Evolutionary conservation across 495 filamentous ascomycete genomes (phyloP), one percentile per base, ranked within the genome.

Genomic region (Xylaria flabelliformis): DNA sequence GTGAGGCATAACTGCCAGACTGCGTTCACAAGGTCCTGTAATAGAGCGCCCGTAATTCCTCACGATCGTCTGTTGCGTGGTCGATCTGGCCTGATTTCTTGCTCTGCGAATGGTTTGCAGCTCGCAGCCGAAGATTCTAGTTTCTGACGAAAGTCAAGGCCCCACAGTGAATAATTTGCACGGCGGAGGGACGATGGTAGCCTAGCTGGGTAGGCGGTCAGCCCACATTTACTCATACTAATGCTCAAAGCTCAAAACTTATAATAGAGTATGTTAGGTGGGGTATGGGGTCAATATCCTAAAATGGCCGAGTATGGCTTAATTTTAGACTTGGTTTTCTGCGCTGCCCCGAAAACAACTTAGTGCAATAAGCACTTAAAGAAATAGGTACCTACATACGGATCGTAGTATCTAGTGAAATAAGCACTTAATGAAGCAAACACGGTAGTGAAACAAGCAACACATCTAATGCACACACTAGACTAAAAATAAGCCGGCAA

Each of bases 1-100:
- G 85, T 95, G 92, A 83, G 93, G 93, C 93, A 96, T 96, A 51
- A 55, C 71, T 77, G 71, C 55, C n/a, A 50, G 21, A 36, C 1
- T 46, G 50, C 19, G 36, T 39, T 8, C 21, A 24, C 13, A 42
- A 15, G 26, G 4, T 8, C 36, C 8, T 39, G 26, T 36, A 36
- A 2, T 36, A 36, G 26, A 29, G 26, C 26, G 19, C 36, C 26
- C 44, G 17, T 44, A 15, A 21, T 26, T 29, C 29, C 12, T 19
- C 42, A 48, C 9, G 5, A 4, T 50, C 0, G 46, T 67, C 4
- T 9, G 32, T 8, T 67, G 46, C 2, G 10, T 46, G 7, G 8
- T 2, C 17, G 9, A 15, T 3, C 10, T 65, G 12, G 17, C 29
- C 29, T 19, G 2, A 36, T 21, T n/a, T 10, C 13, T 34, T 32